A percentile compares a stretch with the other conserved stretches of the same genome.
These are phyloP conservation scores for Trichoderma sp. DNA, from an alignment of 2,329 filamentous ascomycete genomes.

Conservation along the genomic window DNA sequence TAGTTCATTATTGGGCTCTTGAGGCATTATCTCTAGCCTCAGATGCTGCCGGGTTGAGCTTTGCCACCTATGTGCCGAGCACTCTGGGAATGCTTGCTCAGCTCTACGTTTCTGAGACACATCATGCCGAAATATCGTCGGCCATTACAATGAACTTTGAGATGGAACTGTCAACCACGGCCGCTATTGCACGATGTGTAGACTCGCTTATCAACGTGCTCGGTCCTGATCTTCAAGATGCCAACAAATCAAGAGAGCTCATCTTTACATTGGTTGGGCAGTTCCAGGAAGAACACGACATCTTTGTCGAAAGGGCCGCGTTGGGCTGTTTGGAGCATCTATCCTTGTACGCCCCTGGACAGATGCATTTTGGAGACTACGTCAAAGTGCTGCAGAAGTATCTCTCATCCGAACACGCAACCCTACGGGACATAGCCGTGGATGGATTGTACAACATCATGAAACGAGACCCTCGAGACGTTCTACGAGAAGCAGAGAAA, in stretches of 20 bases:
- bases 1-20: conserved; percentile 94
- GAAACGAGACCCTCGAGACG: conserved; percentile 84
- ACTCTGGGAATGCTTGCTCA: conserved; percentile 93
- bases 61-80: conserved; percentile 84
- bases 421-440: conserved; percentile 76
- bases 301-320: conserved; percentile 70
- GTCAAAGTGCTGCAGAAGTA: conserved; percentile 78
- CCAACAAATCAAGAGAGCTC: conserved; percentile 85
- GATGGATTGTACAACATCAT: conserved; percentile 92
- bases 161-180: conserved; percentile 75
- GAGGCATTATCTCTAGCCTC: conserved; percentile 84
- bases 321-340: conserved; percentile 86
- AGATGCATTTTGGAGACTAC: conserved; percentile 81
- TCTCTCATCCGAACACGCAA: conserved; percentile 64
- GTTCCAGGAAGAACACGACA: conserved; percentile 73
- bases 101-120: conserved; percentile 85
- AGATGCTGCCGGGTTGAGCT: conserved; percentile 88
- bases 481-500: conserved; percentile 70
- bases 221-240: conserved; percentile 90
- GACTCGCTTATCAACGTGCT: conserved; percentile 97
- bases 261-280: conserved; percentile 83
- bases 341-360: conserved; percentile 83
- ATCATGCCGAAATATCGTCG: conserved; percentile 79
- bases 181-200: conserved; percentile 81
- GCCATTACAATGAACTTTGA: conserved; percentile 87